Evolutionary conservation across 441 rosid genomes (phyloP).

Genomic region (Arabidopsis hybrid): DNA sequence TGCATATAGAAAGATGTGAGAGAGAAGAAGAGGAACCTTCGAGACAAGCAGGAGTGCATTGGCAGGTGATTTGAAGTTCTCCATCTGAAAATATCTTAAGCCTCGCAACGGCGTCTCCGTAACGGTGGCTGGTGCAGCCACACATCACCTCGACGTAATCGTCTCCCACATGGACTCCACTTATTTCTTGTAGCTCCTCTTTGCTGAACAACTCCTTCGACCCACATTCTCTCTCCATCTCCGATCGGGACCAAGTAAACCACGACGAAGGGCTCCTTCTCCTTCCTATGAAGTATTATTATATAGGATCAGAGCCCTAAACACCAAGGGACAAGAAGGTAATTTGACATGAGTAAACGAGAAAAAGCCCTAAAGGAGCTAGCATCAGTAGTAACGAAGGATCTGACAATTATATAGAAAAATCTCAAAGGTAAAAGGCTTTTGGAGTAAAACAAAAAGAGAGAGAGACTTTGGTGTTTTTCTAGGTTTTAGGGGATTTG

Average conservation of each 20-base stretch:
- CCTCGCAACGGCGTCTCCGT: conserved; percentile 97
- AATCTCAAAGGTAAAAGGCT: conserved; percentile 33
- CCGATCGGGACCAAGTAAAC: conserved; percentile 65
- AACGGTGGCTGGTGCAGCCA: conserved; percentile 97
- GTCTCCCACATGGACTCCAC: conserved; percentile 69
- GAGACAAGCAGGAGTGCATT: conserved; percentile 97
- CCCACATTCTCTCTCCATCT: conserved; percentile 57
- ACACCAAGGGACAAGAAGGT: conserved; percentile 42
- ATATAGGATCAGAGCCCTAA: conserved; percentile 40
- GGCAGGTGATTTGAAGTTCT: conserved; percentile 89
- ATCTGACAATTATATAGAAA: conserved; percentile 14
- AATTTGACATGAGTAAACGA: conserved; percentile 51
- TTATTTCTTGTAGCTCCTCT: conserved; percentile 86
- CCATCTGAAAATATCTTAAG: conserved; percentile 95
- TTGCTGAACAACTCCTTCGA: conserved; percentile 81
- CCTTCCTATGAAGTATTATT: conserved; percentile 26
- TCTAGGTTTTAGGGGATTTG: conserved; percentile 23
- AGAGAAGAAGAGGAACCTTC: conserved; percentile 64
- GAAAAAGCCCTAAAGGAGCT: conserved; percentile 56
- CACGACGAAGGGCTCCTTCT: conserved; percentile 62
- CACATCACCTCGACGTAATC: conserved; percentile 93
- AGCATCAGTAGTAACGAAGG: conserved; percentile 1
- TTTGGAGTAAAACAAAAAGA: conserved; percentile 33
- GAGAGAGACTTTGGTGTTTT: conserved; percentile 20
- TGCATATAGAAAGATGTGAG: conserved; percentile 45